These are phyloP conservation scores for Naegleria lovaniensis DNA, from an alignment of 208 protist species.

Conservation along the genomic window DNA sequence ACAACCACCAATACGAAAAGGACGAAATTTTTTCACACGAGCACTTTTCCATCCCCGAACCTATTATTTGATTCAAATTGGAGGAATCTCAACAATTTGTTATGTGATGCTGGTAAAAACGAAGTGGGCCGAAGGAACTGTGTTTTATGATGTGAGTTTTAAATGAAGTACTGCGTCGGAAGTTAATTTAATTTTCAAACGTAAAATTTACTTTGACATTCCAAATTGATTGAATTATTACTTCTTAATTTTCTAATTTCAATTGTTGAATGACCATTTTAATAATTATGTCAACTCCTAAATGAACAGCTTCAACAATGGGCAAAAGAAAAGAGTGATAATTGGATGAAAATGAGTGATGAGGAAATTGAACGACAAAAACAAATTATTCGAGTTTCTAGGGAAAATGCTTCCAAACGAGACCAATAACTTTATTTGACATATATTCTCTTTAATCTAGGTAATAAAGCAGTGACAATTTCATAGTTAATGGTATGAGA, in stretches of 20 bases:
- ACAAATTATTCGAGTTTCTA: neutral
- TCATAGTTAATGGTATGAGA: neutral
- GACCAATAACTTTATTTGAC: neutral
- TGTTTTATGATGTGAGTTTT: constrained; percentile 7
- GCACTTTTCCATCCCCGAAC: neutral
- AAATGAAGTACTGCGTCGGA: neutral
- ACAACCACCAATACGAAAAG: neutral
- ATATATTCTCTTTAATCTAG: neutral
- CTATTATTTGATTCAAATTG: neutral
- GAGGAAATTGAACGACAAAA: neutral
- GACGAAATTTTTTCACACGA: neutral
- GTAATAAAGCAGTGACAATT: neutral
- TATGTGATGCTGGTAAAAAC: neutral
- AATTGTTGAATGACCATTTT: neutral
- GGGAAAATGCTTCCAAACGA: neutral
- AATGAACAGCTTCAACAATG: neutral
- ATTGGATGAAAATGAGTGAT: neutral
- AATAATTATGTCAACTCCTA: too few relatives aligned
- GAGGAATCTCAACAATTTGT: neutral
- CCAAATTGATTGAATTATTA: too few relatives aligned
- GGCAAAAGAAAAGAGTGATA: neutral
- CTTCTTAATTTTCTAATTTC: neutral
- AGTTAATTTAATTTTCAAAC: neutral
- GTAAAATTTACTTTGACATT: too few relatives aligned
- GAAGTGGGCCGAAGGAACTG: neutral